Conservation (phyloP, 306 rosid species). For the Delonix regia region DNA sequence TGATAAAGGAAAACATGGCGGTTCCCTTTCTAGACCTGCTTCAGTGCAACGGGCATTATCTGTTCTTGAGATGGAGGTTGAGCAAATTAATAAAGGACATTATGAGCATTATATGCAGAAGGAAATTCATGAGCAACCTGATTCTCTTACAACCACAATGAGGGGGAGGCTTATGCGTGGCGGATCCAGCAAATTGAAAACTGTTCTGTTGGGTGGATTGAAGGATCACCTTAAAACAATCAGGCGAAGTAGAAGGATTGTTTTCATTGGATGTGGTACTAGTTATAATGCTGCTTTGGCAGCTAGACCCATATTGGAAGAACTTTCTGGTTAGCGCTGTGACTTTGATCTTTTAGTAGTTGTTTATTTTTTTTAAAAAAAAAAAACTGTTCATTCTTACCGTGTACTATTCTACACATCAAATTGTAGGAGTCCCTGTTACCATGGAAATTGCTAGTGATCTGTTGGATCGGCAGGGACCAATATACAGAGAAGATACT, state of each 20-base stretch:
- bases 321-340: constrained; percentile 82
- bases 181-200: constrained; percentile 78
- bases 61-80: constrained; percentile 95
- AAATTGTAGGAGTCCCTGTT: constrained; percentile 83
- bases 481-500: constrained; percentile 94
- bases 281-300: constrained; percentile 99
- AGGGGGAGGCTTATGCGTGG: constrained; percentile 90
- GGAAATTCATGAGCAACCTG: constrained; percentile 97
- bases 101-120: constrained; percentile 98
- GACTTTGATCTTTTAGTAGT: constrained; percentile 22
- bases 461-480: constrained; percentile 95
- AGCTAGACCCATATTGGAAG: constrained; percentile 96
- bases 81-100: constrained; percentile 93
- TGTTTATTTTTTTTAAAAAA: constrained; percentile 35
- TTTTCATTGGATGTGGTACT: constrained; percentile 96
- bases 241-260: constrained; percentile 92
- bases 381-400: constrained; percentile 14
- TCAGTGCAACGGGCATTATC: constrained; percentile 95
- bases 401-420: constrained; percentile 31
- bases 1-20: constrained; percentile 60
- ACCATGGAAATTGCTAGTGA: constrained; percentile 99
- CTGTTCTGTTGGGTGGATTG: constrained; percentile 93
- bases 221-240: constrained; percentile 97
- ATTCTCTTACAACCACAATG: constrained; percentile 94
- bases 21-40: constrained; percentile 68